Evolutionary conservation across 2,329 filamentous ascomycete species (phyloP), one percentile per base, ranked within the genome.

Genomic region (Monilinia fructicola): DNA sequence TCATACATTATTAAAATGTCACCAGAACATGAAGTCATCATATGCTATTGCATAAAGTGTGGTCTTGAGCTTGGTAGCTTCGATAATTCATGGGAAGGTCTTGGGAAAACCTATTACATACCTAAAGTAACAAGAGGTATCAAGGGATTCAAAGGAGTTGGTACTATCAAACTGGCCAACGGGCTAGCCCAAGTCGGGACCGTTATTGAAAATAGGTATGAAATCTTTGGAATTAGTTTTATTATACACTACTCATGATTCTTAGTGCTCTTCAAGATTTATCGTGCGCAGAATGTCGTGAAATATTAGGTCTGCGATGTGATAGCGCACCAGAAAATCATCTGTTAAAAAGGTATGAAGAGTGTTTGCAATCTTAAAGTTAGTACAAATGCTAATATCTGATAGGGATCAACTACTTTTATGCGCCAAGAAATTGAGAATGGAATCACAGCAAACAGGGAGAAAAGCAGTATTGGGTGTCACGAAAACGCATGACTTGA

Each of bases 51-150:
- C 62, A 54, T 67, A 26, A 69, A 73, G 28, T 77, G 76, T 65
- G 68, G 71, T 16, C 60, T 65, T 11, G 69, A 73, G 42, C 52
- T 77, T 26, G 75, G 71, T 1, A 67, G 67, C 48, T 76, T 75
- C 54, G 64, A 67, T 38, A 77, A 76, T 56, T 69, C 69, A 1
- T 77, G 75, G 74, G 72, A 71, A 67, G 69, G 68, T 6, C 74
- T 77, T 52, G 75, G 76, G 16, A 76, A 73, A 53, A 73, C 68
- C 11, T 76, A 77, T 64, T 73, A 69, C 52, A 74, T 69, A 44
- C 74, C 75, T 35, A 67, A 72, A 21, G 68, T 73, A 65, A 62
- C 69, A 3, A 68, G 68, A 28, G 53, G 66, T 54, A 59, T 40
- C 16, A 63, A 58, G 54, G 75, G 74, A 18, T 69, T 76, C 35